Conservation (phyloP, 495 filamentous ascomycete species). For the Rostrohypoxylon terebratum region DNA sequence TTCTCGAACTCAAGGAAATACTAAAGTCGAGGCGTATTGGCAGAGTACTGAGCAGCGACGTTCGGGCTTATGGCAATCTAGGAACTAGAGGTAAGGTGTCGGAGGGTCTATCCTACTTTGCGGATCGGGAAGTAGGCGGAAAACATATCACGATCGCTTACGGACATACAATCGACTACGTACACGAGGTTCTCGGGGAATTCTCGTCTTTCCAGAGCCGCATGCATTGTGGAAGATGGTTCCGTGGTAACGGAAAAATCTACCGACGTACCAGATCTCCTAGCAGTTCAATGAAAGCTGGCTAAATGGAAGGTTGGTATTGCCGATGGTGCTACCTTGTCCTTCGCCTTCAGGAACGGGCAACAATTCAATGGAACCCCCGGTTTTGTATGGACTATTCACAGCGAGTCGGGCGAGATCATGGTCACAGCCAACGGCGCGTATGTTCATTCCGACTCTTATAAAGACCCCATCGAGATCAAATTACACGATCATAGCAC, state of each 20-base stretch:
- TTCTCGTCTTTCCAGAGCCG: constrained; percentile 51
- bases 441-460: constrained; percentile 54
- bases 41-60: constrained; percentile 63
- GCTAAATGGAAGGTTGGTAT: constrained; percentile 36
- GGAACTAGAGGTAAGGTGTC: constrained; percentile 50
- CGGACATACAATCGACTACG: constrained; percentile 59
- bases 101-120: constrained; percentile 58
- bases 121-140: constrained; percentile 59
- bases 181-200: constrained; percentile 61
- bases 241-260: constrained; percentile 45
- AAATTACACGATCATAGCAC: constrained; percentile 58
- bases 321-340: constrained; percentile 53
- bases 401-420: constrained; percentile 68
- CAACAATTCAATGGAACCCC: constrained; percentile 61
- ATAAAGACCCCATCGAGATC: constrained; percentile 52
- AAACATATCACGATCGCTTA: constrained; percentile 65
- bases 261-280: constrained; percentile 59
- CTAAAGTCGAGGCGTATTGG: constrained; percentile 64
- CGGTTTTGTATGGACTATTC: constrained; percentile 65
- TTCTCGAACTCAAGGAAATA: constrained; percentile 59
- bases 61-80: constrained; percentile 56
- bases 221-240: constrained; percentile 48
- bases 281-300: constrained; percentile 61
- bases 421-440: constrained; percentile 53
- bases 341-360: constrained; percentile 61